Percentiles rank a stretch among this genome's conserved stretches.
Conservation (phyloP, 2,329 filamentous ascomycete genomes). For the Trichoderma guizhouense region DNA sequence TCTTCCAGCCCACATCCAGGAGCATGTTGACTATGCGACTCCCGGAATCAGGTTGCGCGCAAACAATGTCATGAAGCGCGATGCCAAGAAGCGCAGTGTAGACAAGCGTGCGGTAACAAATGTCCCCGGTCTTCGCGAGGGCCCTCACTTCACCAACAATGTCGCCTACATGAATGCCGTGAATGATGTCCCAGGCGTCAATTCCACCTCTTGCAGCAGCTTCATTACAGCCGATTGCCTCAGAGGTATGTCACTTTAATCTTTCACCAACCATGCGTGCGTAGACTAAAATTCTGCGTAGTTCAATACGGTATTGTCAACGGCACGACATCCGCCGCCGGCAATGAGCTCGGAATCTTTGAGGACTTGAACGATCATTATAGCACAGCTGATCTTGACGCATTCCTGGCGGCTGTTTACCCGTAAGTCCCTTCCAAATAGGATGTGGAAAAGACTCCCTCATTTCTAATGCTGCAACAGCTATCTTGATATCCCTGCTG, state of each 20-base stretch:
- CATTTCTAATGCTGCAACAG: background rate
- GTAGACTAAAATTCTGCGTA: background rate
- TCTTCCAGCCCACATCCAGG: background rate
- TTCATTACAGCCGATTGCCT: slow-evolving; percentile 3
- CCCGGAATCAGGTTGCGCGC: background rate
- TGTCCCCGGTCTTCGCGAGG: background rate
- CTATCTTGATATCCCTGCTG: background rate
- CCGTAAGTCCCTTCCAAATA: background rate
- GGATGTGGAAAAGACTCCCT: background rate
- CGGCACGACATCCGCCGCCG: background rate
- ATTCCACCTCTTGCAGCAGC: background rate
- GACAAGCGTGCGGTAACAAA: background rate
- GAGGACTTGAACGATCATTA: background rate
- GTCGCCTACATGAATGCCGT: background rate
- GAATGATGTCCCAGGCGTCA: background rate
- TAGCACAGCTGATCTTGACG: background rate
- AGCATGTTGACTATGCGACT: slow-evolving; percentile 5
- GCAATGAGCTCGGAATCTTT: slow-evolving; percentile 12
- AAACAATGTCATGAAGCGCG: background rate
- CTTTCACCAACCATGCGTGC: background rate
- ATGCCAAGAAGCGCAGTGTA: background rate
- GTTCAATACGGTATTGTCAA: background rate
- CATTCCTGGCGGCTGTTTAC: background rate
- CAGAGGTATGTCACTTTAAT: background rate
- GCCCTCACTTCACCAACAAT: background rate